These are phyloP conservation scores for Suhomyces wounanorum DNA, from an alignment of 1,139 yeast genomes.

Conservation along the genomic window DNA sequence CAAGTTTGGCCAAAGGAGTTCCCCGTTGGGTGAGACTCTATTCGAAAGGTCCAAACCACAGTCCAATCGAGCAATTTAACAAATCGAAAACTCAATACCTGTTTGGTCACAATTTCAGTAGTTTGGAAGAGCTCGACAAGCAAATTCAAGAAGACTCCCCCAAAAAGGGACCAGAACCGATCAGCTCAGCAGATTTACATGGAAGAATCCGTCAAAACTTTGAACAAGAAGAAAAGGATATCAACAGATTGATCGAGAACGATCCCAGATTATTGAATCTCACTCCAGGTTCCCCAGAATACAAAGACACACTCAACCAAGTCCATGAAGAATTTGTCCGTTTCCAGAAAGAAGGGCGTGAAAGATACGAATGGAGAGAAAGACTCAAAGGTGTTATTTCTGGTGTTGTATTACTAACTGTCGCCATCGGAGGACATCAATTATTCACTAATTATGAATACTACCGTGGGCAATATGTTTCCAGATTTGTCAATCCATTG, in stretches of 20 bases:
- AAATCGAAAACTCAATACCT: constrained; percentile 37
- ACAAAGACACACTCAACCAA: constrained; percentile 33
- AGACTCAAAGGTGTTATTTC: constrained; percentile 37
- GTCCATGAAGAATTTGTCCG: constrained; percentile 32
- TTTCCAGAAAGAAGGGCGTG: constrained; percentile 25
- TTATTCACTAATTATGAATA: constrained; percentile 44
- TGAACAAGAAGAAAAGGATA: constrained; percentile 21
- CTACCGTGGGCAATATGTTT: constrained; percentile 29
- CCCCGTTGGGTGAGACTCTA: constrained; percentile 8
- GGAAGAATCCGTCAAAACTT: constrained; percentile 12
- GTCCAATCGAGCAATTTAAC: constrained; percentile 42
- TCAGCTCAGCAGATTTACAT: constrained; percentile 15
- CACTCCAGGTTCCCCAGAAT: constrained; percentile 40
- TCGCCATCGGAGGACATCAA: constrained; percentile 41
- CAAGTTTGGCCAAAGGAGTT: background rate
- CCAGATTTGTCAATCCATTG: constrained; percentile 33
- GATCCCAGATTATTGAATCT: constrained; percentile 39
- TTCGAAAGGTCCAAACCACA: constrained; percentile 6
- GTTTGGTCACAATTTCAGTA: constrained; percentile 29
- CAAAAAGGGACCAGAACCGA: constrained; percentile 9
- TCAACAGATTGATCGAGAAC: constrained; percentile 29
- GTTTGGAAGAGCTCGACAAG: constrained; percentile 25
- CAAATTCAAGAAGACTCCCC: constrained; percentile 12
- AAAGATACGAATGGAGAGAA: constrained; percentile 33
- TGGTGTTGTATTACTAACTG: constrained; percentile 36